phyloP scores from a whole-genome alignment of 208 protist species.

The Herpetomonas samuelpessoai region DNA sequence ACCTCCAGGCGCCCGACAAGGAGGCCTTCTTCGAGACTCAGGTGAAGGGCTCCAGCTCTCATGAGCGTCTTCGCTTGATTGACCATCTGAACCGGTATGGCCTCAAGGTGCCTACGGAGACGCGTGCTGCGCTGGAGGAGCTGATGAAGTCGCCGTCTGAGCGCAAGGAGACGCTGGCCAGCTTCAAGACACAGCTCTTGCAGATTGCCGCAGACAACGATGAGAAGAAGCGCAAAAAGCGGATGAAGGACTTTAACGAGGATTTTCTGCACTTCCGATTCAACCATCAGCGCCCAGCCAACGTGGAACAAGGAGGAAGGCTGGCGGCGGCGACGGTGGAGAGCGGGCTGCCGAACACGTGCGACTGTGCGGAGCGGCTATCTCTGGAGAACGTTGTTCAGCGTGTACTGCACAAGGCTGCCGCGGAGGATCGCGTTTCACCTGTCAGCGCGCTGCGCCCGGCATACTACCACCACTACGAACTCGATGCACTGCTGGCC shows the following conservation, averaged over 20 bases:
- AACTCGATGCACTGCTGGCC: conserved; percentile 1
- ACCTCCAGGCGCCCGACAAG: conserved; percentile 12
- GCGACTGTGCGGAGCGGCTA: neutral
- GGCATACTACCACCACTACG: conserved; percentile 2
- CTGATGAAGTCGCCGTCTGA: neutral
- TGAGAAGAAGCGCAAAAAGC: neutral
- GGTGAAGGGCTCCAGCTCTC: conserved; percentile 7
- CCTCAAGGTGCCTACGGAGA: conserved; percentile 11
- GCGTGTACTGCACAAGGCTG: conserved; percentile 4
- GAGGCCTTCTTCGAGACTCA: conserved; percentile 9
- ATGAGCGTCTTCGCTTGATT: conserved; percentile 4
- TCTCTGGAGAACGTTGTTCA: neutral
- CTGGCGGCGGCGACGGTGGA: neutral
- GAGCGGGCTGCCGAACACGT: neutral
- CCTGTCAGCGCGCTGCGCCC: neutral
- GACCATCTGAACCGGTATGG: conserved; percentile 12
- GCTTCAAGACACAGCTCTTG: conserved; percentile 6
- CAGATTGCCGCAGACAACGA: neutral
- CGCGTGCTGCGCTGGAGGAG: neutral
- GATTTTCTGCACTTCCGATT: conserved; percentile 7
- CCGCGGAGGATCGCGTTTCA: neutral
- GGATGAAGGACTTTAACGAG: conserved; percentile 5
- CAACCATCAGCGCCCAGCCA: conserved; percentile 6
- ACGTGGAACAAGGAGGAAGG: neutral
- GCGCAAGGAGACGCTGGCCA: neutral